These are phyloP conservation scores for Rhodosporidiobolus sp. DNA, from an alignment of 768 basidiomycete species.

Conservation along the genomic window DNA sequence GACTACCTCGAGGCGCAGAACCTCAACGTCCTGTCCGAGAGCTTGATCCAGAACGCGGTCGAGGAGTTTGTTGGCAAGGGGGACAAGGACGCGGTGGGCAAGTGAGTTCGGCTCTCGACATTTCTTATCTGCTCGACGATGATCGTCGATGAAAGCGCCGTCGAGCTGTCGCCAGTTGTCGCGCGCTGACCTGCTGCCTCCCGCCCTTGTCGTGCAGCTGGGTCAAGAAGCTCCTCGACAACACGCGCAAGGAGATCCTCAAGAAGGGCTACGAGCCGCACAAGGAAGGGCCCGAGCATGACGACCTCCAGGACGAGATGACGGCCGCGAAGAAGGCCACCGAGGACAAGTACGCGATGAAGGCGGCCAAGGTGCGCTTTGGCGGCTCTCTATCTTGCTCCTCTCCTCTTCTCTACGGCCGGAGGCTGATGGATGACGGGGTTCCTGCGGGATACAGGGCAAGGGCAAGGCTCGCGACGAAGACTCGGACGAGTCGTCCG, in stretches of 20 bases:
- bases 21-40: constrained; percentile 82
- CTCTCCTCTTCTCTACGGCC: neutral
- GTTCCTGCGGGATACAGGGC: neutral
- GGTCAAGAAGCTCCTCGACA: constrained; percentile 49
- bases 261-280: constrained; percentile 33
- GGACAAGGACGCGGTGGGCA: constrained; percentile 77
- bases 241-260: constrained; percentile 43
- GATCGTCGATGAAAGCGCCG: too few species aligned
- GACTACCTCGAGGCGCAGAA: constrained; percentile 92
- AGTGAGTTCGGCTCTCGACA: constrained; percentile 30
- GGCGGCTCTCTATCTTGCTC: neutral
- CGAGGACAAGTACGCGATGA: constrained; percentile 40
- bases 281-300: constrained; percentile 46
- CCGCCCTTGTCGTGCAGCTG: constrained; percentile 46
- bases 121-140: too few species aligned
- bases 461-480: constrained; percentile 37
- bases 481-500: neutral
- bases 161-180: too few species aligned
- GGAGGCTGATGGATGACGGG: too few species aligned
- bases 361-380: constrained; percentile 24
- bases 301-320: constrained; percentile 50
- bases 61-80: constrained; percentile 97
- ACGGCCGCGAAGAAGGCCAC: constrained; percentile 45
- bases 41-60: constrained; percentile 89
- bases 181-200: neutral